Conservation (phyloP, 257 asterid species). For the Knoxia roxburghii region DNA sequence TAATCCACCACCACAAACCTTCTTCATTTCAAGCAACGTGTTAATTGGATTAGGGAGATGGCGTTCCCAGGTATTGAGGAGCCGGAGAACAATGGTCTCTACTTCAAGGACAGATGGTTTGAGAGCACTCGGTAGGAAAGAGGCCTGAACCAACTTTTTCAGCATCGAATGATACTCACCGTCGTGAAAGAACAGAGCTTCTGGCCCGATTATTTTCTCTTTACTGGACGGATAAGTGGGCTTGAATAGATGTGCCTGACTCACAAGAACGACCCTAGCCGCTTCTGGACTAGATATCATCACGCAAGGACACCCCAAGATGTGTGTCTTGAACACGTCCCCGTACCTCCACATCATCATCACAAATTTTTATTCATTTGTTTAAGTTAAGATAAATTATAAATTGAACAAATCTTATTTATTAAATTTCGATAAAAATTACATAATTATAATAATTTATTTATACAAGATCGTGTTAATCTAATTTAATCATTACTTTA, state of each 20-base stretch:
- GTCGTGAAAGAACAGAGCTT: slow-evolving; percentile 64
- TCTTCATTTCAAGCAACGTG: slow-evolving; percentile 54
- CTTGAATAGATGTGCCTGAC: slow-evolving; percentile 54
- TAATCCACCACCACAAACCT: no score
- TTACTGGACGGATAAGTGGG: slow-evolving; percentile 72
- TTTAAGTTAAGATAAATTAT: no score
- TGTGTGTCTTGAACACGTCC: slow-evolving; percentile 57
- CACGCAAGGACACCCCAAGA: slow-evolving; percentile 73
- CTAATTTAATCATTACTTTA: no score
- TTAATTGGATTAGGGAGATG: slow-evolving; percentile 3
- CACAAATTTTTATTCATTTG: no score
- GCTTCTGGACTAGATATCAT: slow-evolving; percentile 71
- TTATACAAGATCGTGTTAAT: no score
- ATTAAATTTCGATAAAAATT: no score
- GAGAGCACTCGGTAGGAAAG: slow-evolving; percentile 41
- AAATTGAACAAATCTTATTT: no score
- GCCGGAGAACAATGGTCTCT: slow-evolving; percentile 33
- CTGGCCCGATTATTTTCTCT: slow-evolving; percentile 55
- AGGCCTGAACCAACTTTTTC: slow-evolving; percentile 47
- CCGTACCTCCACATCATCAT: slow-evolving; percentile 43
- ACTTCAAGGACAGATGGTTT: slow-evolving; percentile 31
- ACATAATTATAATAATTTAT: no score
- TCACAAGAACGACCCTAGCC: slow-evolving; percentile 48
- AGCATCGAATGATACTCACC: slow-evolving; percentile 52
- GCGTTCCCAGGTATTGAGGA: slow-evolving; percentile 44